Evolutionary conservation across 306 rosid species (phyloP).

Genomic region (Sechiopsis laciniata): DNA sequence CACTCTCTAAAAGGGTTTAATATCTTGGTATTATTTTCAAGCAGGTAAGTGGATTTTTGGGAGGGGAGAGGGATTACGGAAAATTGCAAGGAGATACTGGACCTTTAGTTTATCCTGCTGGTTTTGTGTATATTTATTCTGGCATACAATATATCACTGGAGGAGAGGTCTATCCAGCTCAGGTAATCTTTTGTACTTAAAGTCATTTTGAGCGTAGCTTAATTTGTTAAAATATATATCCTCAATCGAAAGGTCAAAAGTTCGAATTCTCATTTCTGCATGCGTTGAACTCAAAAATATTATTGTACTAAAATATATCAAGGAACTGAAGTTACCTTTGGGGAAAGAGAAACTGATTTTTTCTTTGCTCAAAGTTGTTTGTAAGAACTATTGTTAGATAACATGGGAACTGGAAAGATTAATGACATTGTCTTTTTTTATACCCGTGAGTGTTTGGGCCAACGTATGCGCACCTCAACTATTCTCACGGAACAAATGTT

Average conservation of each 20-base stretch:
- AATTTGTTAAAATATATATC: too few relatives aligned
- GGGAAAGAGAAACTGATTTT: neutral
- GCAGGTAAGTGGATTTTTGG: slow-evolving; percentile 61
- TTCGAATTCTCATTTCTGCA: neutral
- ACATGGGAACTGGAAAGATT: neutral
- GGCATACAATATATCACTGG: slow-evolving; percentile 54
- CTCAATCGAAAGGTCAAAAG: neutral
- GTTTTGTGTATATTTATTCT: slow-evolving; percentile 71
- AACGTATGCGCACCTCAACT: too few relatives aligned
- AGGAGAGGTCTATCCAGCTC: slow-evolving; percentile 73
- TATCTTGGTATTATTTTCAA: neutral
- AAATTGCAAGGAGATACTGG: slow-evolving; percentile 94
- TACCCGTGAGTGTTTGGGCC: too few relatives aligned
- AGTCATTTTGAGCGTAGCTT: neutral
- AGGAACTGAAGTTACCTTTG: neutral
- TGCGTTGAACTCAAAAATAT: neutral
- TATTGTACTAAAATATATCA: neutral
- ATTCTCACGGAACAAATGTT: too few relatives aligned
- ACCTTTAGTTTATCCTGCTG: slow-evolving; percentile 93
- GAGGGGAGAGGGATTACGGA: slow-evolving; percentile 74
- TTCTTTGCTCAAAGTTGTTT: neutral
- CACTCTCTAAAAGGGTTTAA: neutral
- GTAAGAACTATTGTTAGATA: neutral
- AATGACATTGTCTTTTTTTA: neutral
- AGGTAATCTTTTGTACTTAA: slow-evolving; percentile 35